phyloP scores from a whole-genome alignment of 2,329 filamentous ascomycete species.

The Pseudogymnoascus sp. region DNA sequence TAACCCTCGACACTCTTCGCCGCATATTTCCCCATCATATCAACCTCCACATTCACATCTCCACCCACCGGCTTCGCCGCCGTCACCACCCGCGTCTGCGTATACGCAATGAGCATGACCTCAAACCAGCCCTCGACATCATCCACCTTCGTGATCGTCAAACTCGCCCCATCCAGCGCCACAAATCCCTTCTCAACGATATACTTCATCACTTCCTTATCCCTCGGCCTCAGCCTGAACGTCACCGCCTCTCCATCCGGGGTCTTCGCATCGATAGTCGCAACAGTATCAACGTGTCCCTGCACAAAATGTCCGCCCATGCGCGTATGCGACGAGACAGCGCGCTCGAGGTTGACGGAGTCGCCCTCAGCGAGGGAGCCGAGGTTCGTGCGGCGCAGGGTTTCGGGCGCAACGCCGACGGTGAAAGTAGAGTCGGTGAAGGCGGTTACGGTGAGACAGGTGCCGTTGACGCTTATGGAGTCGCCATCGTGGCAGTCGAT shows the following conservation, averaged over 20 bases:
- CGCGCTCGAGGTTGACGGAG: constrained; percentile 85
- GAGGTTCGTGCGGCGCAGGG: constrained; percentile 91
- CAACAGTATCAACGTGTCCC: constrained; percentile 89
- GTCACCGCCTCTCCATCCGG: constrained; percentile 87
- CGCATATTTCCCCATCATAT: constrained; percentile 63
- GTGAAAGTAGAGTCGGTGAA: constrained; percentile 62
- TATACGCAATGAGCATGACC: constrained; percentile 96
- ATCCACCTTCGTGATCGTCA: constrained; percentile 82
- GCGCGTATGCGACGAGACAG: constrained; percentile 80
- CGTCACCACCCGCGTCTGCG: constrained; percentile 74
- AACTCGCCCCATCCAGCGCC: constrained; percentile 84
- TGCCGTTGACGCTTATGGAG: constrained; percentile 82
- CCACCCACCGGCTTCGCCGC: constrained; percentile 29
- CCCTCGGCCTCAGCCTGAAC: constrained; percentile 68
- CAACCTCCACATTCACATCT: constrained; percentile 30
- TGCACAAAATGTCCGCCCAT: constrained; percentile 99
- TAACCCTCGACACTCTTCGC: constrained; percentile 84
- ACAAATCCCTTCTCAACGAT: constrained; percentile 96
- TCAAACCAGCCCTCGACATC: constrained; percentile 79
- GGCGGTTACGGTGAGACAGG: constrained; percentile 85
- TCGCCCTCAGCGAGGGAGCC: constrained; percentile 58
- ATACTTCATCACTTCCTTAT: constrained; percentile 65
- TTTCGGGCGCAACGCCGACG: constrained; percentile 91
- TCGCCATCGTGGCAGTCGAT: constrained; percentile 79
- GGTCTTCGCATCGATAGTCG: constrained; percentile 60